Evolutionary conservation across 257 asterid species (phyloP).

Genomic region (Plectranthus barbatus): DNA sequence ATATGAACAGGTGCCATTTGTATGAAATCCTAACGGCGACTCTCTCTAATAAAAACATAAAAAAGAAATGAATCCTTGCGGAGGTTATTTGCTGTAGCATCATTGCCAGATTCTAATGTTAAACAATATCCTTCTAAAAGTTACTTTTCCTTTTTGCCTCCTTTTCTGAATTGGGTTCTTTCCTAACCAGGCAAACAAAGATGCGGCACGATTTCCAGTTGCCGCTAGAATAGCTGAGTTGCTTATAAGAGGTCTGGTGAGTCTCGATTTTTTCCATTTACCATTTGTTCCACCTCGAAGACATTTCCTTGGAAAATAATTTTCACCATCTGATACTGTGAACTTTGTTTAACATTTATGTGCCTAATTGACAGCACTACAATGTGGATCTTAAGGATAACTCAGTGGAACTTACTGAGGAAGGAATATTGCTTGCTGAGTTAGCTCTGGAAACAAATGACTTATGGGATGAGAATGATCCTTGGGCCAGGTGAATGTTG

Average conservation of each 20-base stretch:
- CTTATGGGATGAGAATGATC: slow-evolving; percentile 97
- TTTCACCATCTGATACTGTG: neutral
- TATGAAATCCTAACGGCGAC: neutral
- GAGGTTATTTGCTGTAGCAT: slow-evolving; percentile 21
- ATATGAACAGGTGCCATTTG: neutral
- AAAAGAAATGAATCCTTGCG: neutral
- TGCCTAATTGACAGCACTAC: slow-evolving; percentile 62
- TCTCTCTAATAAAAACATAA: neutral
- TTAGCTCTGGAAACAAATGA: slow-evolving; percentile 94
- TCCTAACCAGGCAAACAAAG: slow-evolving; percentile 57
- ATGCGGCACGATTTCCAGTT: slow-evolving; percentile 92
- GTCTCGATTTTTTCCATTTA: slow-evolving; percentile 19
- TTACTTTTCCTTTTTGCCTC: neutral
- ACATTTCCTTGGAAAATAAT: neutral
- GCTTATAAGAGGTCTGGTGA: slow-evolving; percentile 63
- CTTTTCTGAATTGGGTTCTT: slow-evolving; percentile 10
- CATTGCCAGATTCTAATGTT: neutral
- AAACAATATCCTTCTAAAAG: neutral
- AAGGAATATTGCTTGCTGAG: slow-evolving; percentile 81
- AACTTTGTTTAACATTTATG: slow-evolving; percentile 1
- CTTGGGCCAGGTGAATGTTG: slow-evolving; percentile 86
- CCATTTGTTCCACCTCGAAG: neutral
- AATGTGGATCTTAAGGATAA: slow-evolving; percentile 82
- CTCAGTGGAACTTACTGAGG: slow-evolving; percentile 94
- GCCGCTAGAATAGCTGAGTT: slow-evolving; percentile 92